Evolutionary conservation across 768 basidiomycete species (phyloP).

Genomic region (Mycena latifolia): DNA sequence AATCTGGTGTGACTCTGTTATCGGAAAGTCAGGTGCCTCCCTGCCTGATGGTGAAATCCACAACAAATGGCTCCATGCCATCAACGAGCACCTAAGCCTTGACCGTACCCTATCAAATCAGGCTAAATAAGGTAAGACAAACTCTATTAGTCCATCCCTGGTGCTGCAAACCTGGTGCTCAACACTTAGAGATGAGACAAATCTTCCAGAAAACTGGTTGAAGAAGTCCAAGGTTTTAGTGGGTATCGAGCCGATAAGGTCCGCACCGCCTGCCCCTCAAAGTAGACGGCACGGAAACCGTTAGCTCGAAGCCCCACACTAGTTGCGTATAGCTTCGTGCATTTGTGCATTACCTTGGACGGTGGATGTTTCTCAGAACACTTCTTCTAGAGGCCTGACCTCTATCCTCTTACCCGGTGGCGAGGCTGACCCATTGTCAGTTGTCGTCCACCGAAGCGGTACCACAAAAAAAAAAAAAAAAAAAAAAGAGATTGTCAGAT

Average conservation of each 20-base stretch:
- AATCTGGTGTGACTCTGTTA: slow-evolving; percentile 39
- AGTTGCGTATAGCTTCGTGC: slow-evolving; percentile 10
- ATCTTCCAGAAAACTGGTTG: slow-evolving; percentile 38
- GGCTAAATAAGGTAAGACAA: slow-evolving; percentile 21
- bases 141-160: slow-evolving; percentile 16
- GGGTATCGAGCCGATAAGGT: slow-evolving; percentile 39
- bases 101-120: slow-evolving; percentile 33
- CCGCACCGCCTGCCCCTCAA: background rate
- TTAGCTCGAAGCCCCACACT: slow-evolving; percentile 14
- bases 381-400: background rate
- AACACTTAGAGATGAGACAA: slow-evolving; percentile 27
- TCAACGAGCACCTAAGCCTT: slow-evolving; percentile 32
- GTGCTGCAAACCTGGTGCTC: slow-evolving; percentile 40
- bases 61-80: slow-evolving; percentile 34
- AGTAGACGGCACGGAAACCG: background rate
- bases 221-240: slow-evolving; percentile 33
- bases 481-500: too few relatives aligned
- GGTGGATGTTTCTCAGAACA: background rate
- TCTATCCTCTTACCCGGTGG: background rate
- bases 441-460: background rate
- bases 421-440: slow-evolving; percentile 12
- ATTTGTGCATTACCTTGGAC: slow-evolving; percentile 9
- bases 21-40: slow-evolving; percentile 26
- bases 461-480: too few relatives aligned
- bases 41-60: slow-evolving; percentile 9